Evolutionary conservation across 1,139 yeast genomes (phyloP).

Genomic region (Protomyces pachydermus): DNA sequence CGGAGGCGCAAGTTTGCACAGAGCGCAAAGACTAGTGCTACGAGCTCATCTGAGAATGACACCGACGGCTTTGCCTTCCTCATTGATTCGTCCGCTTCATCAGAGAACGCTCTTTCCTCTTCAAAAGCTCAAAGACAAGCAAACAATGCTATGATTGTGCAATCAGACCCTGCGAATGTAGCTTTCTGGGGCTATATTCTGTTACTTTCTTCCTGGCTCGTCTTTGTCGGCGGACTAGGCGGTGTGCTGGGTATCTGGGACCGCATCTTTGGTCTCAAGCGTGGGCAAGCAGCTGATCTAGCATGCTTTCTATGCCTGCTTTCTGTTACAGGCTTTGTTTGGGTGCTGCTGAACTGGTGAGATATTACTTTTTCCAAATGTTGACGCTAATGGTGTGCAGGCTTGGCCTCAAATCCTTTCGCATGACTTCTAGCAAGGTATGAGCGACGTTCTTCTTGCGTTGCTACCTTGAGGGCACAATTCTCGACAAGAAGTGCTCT

Average conservation of each 20-base stretch:
- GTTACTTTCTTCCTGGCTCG: background rate
- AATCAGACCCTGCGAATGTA: background rate
- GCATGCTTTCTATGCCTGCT: background rate
- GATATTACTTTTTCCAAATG: background rate
- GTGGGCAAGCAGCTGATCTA: background rate
- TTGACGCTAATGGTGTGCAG: background rate
- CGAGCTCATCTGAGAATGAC: background rate
- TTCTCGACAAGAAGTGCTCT: no score
- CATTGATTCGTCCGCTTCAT: background rate
- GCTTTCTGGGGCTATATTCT: background rate
- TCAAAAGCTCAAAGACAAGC: background rate
- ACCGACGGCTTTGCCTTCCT: background rate
- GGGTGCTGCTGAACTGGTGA: background rate
- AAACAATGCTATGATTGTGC: background rate
- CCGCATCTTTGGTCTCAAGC: background rate
- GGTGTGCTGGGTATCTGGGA: background rate
- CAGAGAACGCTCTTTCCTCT: background rate
- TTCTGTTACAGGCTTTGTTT: background rate
- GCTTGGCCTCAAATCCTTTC: background rate
- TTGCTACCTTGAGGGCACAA: no score
- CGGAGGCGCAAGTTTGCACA: background rate
- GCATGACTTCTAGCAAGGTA: background rate
- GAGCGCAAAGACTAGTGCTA: background rate
- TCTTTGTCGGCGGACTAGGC: background rate
- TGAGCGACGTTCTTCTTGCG: background rate